Conservation (phyloP, 495 filamentous ascomycete genomes). For the Trichoderma erinaceum region DNA sequence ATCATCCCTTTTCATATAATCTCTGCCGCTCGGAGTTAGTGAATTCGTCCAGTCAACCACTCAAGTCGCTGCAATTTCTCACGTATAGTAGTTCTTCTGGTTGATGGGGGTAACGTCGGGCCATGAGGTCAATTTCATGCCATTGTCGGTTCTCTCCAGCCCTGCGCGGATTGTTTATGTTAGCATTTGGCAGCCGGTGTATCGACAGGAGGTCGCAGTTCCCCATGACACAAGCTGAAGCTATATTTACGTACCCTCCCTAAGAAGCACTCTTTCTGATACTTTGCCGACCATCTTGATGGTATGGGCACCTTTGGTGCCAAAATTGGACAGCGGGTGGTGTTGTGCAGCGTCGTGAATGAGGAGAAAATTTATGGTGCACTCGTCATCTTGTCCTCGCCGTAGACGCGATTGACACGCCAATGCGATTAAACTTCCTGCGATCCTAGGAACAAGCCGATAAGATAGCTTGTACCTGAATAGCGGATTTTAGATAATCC, state of each 20-base stretch:
- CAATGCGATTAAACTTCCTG: constrained; percentile 1
- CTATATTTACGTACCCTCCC: constrained; percentile 37
- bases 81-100: constrained; percentile 99
- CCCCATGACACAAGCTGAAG: background rate
- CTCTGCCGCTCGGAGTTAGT: constrained; percentile 47
- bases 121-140: constrained; percentile 91
- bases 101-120: constrained; percentile 89
- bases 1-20: constrained; percentile 97
- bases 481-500: constrained; percentile 11
- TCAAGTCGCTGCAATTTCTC: constrained; percentile 32
- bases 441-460: background rate
- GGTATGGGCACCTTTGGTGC: background rate
- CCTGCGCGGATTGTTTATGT: constrained; percentile 42
- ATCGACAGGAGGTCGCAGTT: background rate
- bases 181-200: background rate
- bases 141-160: constrained; percentile 93
- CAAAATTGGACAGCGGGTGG: background rate
- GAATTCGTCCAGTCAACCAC: background rate
- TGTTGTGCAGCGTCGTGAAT: background rate
- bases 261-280: constrained; percentile 46
- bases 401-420: background rate
- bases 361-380: background rate
- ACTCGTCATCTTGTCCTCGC: background rate
- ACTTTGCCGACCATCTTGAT: constrained; percentile 46
- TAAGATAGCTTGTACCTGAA: background rate